Percentiles rank a stretch among this genome's conserved stretches.
phyloP scores from a whole-genome alignment of 163 green algal species.

The Chlamydomonas reinhardtii region DNA sequence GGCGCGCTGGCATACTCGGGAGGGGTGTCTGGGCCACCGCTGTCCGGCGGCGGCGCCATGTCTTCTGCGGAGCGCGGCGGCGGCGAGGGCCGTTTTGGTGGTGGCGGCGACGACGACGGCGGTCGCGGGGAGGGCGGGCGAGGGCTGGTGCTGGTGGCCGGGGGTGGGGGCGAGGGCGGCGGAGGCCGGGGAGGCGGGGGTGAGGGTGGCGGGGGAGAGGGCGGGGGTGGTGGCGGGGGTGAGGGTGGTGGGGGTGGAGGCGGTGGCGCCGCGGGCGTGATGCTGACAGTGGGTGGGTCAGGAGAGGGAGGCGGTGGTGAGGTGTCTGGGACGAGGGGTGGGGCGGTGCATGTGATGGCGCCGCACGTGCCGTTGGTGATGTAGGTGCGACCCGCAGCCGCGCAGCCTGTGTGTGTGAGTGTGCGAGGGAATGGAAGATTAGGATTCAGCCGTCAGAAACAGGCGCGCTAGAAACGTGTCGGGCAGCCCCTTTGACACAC shows the following conservation, averaged over 20 bases:
- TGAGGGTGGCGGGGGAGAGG: background rate
- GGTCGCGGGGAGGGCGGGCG: background rate
- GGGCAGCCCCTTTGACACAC: too few species aligned
- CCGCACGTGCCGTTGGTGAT: conserved; percentile 23
- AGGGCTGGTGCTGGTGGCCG: background rate
- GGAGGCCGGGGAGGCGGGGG: background rate
- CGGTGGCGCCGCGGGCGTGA: background rate
- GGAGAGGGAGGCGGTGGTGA: background rate
- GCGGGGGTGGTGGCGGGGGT: background rate
- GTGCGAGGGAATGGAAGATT: background rate
- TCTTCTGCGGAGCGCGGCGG: too few species aligned
- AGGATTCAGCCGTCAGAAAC: too few species aligned
- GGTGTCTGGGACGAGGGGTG: background rate
- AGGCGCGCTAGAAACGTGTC: too few species aligned
- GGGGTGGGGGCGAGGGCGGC: background rate
- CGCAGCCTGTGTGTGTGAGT: conserved; percentile 1
- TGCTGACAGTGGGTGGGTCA: background rate
- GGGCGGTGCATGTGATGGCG: background rate
- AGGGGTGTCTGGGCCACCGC: background rate
- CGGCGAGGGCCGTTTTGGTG: too few species aligned
- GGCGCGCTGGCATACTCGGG: background rate
- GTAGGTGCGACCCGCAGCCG: background rate
- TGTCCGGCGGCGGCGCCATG: too few species aligned
- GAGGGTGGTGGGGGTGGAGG: background rate
- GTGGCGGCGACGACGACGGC: background rate